Conservation (phyloP, 306 rosid genomes). For the cucumber (Cucumis sativus) region DNA sequence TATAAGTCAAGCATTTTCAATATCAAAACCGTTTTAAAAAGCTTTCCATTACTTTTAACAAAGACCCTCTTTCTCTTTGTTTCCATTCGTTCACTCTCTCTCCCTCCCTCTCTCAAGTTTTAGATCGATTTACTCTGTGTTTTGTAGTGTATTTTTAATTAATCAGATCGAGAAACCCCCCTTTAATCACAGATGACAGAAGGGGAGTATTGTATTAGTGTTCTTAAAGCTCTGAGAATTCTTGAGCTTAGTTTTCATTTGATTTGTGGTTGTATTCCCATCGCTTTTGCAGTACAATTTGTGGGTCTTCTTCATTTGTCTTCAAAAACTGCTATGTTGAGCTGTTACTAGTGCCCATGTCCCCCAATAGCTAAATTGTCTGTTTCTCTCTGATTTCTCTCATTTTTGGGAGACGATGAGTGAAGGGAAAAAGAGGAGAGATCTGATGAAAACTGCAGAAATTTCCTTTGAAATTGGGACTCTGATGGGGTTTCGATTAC, state of each 20-base stretch:
- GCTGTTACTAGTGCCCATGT: constrained; percentile 19
- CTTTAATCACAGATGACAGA: constrained; percentile 14
- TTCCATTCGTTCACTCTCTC: neutral
- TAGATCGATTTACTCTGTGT: constrained; percentile 18
- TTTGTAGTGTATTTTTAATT: constrained; percentile 21
- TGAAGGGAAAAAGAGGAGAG: constrained; percentile 26
- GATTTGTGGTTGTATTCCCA: constrained; percentile 15
- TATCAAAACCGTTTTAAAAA: neutral
- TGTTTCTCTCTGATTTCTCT: constrained; percentile 22
- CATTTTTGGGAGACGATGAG: constrained; percentile 8
- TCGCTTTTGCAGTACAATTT: constrained; percentile 12
- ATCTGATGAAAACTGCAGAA: constrained; percentile 22
- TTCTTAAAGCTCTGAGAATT: constrained; percentile 25
- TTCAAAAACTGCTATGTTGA: constrained; percentile 7
- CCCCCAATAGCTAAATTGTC: neutral
- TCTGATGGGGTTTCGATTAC: constrained; percentile 36
- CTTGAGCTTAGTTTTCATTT: constrained; percentile 20
- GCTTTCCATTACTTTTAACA: constrained; percentile 16
- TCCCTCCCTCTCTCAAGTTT: constrained; percentile 5
- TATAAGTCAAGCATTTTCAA: constrained; percentile 27
- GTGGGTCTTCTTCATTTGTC: constrained; percentile 40
- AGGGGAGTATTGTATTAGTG: constrained; percentile 13
- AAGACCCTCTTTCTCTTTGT: neutral
- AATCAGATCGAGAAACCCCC: constrained; percentile 17
- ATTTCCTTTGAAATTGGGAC: constrained; percentile 5